Base-by-base conservation (phyloP, 768 basidiomycete genomes). In the Russula earlei region DNA sequence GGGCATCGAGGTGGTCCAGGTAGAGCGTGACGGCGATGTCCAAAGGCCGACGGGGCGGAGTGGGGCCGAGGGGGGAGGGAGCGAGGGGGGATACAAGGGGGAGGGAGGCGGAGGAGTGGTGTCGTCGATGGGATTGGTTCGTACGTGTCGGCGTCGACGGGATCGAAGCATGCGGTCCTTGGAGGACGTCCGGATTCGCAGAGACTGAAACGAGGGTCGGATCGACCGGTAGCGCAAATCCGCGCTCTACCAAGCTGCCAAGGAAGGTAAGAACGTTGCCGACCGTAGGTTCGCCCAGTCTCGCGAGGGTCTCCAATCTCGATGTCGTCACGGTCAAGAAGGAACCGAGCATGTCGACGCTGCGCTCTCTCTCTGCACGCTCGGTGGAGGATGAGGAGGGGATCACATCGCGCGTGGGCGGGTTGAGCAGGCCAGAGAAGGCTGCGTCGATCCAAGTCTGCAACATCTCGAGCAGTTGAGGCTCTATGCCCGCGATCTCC, bases 401-500 rank as follows among this genome's bases (percentile, higher is more conserved):
- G 56, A 56, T 69, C 66, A 33, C 69, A 62, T 50, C 67, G 56
- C 47, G 69, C 63, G 53, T 74, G 53, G 3, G 29, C 29, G 29
- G 29, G 29, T 31, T 31, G 29, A 62, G 54, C 11, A 68, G 61
- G 6, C 77, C 79, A 12, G 80, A 77, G 55, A 85, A 87, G 9
- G 82, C 83, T 15, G 76, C 77, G 47, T 78, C 72, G 33, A 87
- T 82, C 85, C 87, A 91, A 8, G 72, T 66, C 60, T 79, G 78
- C 41, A 88, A 70, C 46, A 83, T 67, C 38, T 73, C 69, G 24
- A 87, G 68, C 33, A 88, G 64, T 36, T 72, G 69, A 8, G 71
- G 66, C 67, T 89, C 87, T 62, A 87, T 77, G 19, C 87, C 87
- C 34, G 80, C 69, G 27, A 82, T 76, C 44, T 85, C 81, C 2